These are phyloP conservation scores for Aphanomyces astaci DNA, from an alignment of 352 stramenopile species.

Conservation along the genomic window DNA sequence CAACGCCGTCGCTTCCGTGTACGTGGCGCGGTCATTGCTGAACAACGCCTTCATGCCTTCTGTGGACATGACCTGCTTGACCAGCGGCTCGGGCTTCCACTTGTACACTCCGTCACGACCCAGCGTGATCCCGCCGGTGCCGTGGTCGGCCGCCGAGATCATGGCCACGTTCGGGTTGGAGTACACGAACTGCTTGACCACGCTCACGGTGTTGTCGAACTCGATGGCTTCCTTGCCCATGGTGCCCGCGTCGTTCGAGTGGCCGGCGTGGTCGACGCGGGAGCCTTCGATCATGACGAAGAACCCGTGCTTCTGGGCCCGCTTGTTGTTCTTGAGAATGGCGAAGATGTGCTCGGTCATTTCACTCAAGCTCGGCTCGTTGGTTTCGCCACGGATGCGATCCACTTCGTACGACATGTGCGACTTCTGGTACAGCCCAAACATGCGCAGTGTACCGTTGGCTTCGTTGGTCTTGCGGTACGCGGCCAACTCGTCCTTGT, in stretches of 20 bases:
- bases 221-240: slow-evolving; percentile 61
- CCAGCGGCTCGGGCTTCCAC: slow-evolving; percentile 41
- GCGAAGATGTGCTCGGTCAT: slow-evolving; percentile 55
- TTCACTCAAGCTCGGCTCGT: slow-evolving; percentile 49
- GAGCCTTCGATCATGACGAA: slow-evolving; percentile 72
- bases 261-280: slow-evolving; percentile 55
- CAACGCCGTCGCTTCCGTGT: slow-evolving; percentile 34
- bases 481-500: slow-evolving; percentile 46
- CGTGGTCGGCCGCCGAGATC: slow-evolving; percentile 54
- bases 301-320: slow-evolving; percentile 63
- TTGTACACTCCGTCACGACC: slow-evolving; percentile 39
- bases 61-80: slow-evolving; percentile 52
- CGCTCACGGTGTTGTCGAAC: slow-evolving; percentile 59
- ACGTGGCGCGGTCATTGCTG: slow-evolving; percentile 29
- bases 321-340: slow-evolving; percentile 60
- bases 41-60: slow-evolving; percentile 43
- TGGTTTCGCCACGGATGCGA: slow-evolving; percentile 30
- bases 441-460: slow-evolving; percentile 41
- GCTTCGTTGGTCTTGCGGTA: slow-evolving; percentile 44
- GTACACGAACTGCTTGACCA: slow-evolving; percentile 50
- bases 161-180: slow-evolving; percentile 43
- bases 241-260: slow-evolving; percentile 58
- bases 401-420: slow-evolving; percentile 72
- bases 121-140: slow-evolving; percentile 53
- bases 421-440: slow-evolving; percentile 40